Conservation (phyloP, 2,329 filamentous ascomycete genomes). For the Bipolaris victoriae region DNA sequence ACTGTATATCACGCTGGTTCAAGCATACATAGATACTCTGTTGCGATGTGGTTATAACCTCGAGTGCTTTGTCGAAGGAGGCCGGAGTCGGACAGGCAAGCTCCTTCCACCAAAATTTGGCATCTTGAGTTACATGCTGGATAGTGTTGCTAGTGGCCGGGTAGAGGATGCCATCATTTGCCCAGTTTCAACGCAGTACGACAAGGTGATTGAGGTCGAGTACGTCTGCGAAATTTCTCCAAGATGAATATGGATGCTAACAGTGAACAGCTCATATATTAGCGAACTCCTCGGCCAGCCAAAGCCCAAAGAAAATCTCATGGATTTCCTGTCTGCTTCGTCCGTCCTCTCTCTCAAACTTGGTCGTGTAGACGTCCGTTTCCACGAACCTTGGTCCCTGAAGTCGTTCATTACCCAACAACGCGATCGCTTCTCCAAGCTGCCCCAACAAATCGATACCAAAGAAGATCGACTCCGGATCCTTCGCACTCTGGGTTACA, state of each 20-base stretch:
- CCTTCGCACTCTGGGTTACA: constrained; percentile 86
- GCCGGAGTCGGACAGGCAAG: constrained; percentile 90
- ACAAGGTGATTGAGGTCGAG: constrained; percentile 93
- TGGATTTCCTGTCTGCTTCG: constrained; percentile 86
- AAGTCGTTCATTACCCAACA: constrained; percentile 81
- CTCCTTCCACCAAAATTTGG: constrained; percentile 93
- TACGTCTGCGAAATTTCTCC: constrained; percentile 13
- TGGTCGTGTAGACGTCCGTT: constrained; percentile 91
- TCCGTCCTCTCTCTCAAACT: constrained; percentile 88
- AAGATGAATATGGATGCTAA: constrained; percentile 7
- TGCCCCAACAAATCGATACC: constrained; percentile 43
- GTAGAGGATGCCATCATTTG: constrained; percentile 92
- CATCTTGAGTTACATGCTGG: constrained; percentile 88
- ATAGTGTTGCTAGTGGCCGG: constrained; percentile 85
- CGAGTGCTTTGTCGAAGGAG: constrained; percentile 98
- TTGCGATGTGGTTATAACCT: constrained; percentile 91
- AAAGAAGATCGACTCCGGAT: constrained; percentile 69
- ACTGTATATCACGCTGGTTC: constrained; percentile 89
- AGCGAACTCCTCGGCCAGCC: constrained; percentile 91
- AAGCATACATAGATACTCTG: constrained; percentile 92
- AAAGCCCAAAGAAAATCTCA: constrained; percentile 92
- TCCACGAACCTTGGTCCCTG: constrained; percentile 95
- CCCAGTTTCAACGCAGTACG: constrained; percentile 95
- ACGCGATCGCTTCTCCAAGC: constrained; percentile 60
- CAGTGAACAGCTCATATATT: constrained; percentile 72